These are phyloP conservation scores for Epichloe bromicola DNA, from an alignment of 2,329 filamentous ascomycete genomes.

Conservation along the genomic window DNA sequence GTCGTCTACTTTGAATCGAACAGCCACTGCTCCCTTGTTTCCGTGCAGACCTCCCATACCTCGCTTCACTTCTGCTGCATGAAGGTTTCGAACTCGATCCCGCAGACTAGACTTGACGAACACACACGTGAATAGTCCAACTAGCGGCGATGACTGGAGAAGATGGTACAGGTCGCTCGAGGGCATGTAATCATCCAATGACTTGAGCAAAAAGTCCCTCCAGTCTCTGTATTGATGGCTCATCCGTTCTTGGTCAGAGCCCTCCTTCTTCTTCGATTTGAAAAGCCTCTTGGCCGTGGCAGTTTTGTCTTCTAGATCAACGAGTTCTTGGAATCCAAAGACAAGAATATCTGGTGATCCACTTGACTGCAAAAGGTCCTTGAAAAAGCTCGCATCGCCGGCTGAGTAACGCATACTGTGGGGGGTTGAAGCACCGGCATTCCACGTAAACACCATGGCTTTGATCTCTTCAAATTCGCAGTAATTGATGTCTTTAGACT, in stretches of 20 bases:
- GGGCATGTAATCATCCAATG: conserved; percentile 73
- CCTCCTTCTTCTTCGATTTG: conserved; percentile 77
- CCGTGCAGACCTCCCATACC: conserved; percentile 92
- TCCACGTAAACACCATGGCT: conserved; percentile 83
- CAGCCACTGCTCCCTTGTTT: conserved; percentile 87
- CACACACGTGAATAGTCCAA: conserved; percentile 90
- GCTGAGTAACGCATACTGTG: conserved; percentile 65
- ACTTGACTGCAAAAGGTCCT: conserved; percentile 62
- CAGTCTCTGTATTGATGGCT: conserved; percentile 95
- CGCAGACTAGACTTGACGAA: conserved; percentile 78
- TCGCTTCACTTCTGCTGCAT: conserved; percentile 76
- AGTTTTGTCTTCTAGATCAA: conserved; percentile 94
- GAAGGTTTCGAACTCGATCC: conserved; percentile 62
- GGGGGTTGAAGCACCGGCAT: conserved; percentile 93
- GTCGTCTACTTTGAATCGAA: conserved; percentile 90
- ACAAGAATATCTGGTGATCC: conserved; percentile 78
- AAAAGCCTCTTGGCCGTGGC: conserved; percentile 93
- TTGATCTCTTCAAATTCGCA: conserved; percentile 76
- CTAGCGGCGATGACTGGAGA: conserved; percentile 73
- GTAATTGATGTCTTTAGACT: conserved; percentile 66
- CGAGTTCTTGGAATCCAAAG: conserved; percentile 97
- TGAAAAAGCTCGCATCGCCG: conserved; percentile 66
- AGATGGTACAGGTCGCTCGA: conserved; percentile 67
- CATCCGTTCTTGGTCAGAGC: conserved; percentile 78
- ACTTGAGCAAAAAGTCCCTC: conserved; percentile 76